Percentiles rank a stretch among this genome's conserved stretches.
These are phyloP conservation scores for Penicillium angulare DNA, from an alignment of 495 filamentous ascomycete genomes.

Conservation along the genomic window DNA sequence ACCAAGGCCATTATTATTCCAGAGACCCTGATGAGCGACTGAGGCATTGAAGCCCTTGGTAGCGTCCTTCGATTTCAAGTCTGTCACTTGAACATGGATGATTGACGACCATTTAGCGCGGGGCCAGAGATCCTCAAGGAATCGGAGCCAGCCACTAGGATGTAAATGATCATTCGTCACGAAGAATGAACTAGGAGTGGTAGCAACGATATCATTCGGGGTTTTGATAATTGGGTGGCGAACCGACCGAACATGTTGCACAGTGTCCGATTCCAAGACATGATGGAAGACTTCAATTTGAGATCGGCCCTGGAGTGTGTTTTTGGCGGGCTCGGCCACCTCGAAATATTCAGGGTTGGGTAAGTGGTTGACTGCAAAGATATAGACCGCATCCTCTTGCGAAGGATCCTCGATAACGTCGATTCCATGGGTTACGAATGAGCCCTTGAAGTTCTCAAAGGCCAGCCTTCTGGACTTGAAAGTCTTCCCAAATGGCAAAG, in stretches of 20 bases:
- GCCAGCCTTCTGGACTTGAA: conserved; percentile 45
- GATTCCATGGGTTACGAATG: conserved; percentile 61
- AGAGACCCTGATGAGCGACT: conserved; percentile 40
- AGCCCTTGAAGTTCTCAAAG: conserved; percentile 50
- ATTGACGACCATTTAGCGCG: conserved; percentile 40
- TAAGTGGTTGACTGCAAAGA: conserved; percentile 60
- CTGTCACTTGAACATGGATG: conserved; percentile 32
- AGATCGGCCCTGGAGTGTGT: conserved; percentile 40
- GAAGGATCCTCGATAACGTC: conserved; percentile 51
- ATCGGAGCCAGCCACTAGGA: conserved; percentile 43
- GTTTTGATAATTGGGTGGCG: conserved; percentile 48
- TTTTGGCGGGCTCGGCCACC: conserved; percentile 1
- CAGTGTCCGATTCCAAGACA: conserved; percentile 28
- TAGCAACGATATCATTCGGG: conserved; percentile 58
- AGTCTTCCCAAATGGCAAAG: conserved; percentile 38
- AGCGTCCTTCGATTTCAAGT: conserved; percentile 10
- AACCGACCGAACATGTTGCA: conserved; percentile 45
- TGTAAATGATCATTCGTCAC: conserved; percentile 63
- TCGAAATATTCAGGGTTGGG: conserved; percentile 41
- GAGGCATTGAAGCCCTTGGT: conserved; percentile 39
- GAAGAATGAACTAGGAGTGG: conserved; percentile 48
- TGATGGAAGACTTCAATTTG: conserved; percentile 62
- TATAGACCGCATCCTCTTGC: conserved; percentile 49
- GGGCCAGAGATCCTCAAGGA: conserved; percentile 36
- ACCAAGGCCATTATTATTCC: conserved; percentile 58